Evolutionary conservation across 495 filamentous ascomycete species (phyloP).

Genomic region (Echria macrotheca): DNA sequence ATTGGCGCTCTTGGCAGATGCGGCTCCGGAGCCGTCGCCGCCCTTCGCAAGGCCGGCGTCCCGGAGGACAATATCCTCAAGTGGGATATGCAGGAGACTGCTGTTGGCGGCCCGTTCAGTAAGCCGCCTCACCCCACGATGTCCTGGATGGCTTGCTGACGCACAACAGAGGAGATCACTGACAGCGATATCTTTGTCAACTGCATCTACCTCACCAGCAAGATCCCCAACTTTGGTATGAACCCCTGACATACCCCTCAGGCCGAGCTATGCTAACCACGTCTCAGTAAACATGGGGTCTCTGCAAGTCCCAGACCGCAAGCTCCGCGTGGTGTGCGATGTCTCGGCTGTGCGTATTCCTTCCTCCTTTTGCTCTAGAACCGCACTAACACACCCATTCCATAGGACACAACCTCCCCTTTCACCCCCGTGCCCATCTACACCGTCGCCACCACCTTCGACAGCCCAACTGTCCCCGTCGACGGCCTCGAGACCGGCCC

Average conservation of each 20-base stretch:
- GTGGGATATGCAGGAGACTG: conserved; percentile 95
- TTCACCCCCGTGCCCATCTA: conserved; percentile 73
- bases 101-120: conserved; percentile 72
- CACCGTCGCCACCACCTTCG: conserved; percentile 73
- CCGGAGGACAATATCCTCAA: conserved; percentile 68
- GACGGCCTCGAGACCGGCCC: conserved; percentile 49
- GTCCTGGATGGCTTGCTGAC: conserved; percentile 4
- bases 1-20: conserved; percentile 76
- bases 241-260: neutral
- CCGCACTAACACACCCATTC: neutral
- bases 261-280: neutral
- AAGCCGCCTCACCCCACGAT: conserved; percentile 1
- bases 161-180: conserved; percentile 61
- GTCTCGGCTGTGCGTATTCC: conserved; percentile 75
- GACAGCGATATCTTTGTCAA: conserved; percentile 81
- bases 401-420: conserved; percentile 56
- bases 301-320: conserved; percentile 61
- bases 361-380: conserved; percentile 56
- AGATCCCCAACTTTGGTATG: conserved; percentile 33
- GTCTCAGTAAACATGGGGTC: conserved; percentile 56
- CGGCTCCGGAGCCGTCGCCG: conserved; percentile 76
- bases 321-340: conserved; percentile 82
- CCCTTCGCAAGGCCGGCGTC: conserved; percentile 71
- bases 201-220: conserved; percentile 74
- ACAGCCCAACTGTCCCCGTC: conserved; percentile 75